Evolutionary conservation across 129 eudicot genomes (phyloP).

Genomic region (Daucus carota): DNA sequence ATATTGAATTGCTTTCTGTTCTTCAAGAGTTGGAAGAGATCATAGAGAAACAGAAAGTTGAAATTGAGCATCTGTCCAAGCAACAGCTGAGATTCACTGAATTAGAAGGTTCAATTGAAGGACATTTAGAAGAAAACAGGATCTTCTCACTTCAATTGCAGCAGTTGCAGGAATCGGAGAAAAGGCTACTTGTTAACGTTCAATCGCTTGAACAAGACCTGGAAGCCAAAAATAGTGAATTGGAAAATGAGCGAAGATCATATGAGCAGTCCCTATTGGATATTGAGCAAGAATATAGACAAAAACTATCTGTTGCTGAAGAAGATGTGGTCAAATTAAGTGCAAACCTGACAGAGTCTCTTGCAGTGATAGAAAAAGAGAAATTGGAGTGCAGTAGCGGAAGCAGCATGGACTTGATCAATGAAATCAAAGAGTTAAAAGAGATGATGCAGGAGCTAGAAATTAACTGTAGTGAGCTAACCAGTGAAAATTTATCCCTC

Average conservation of each 20-base stretch:
- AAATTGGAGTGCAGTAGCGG: not conserved
- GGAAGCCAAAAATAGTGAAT: constrained; percentile 37
- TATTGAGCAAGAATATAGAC: constrained; percentile 45
- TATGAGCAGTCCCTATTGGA: constrained; percentile 24
- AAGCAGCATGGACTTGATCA: constrained; percentile 28
- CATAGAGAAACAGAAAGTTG: constrained; percentile 56
- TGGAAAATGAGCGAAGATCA: constrained; percentile 34
- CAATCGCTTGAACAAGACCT: constrained; percentile 59
- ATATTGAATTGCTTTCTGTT: constrained; percentile 62
- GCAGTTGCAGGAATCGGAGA: constrained; percentile 65
- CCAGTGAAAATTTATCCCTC: constrained; percentile 60
- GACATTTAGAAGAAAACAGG: constrained; percentile 39
- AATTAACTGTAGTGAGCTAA: constrained; percentile 58
- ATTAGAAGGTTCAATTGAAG: constrained; percentile 31
- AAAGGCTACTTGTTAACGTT: constrained; percentile 35
- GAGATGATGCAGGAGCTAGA: constrained; percentile 51
- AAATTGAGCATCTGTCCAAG: constrained; percentile 50
- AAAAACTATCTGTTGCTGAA: constrained; percentile 40
- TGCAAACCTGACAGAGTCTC: constrained; percentile 28
- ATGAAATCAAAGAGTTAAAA: constrained; percentile 38
- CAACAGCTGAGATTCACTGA: constrained; percentile 27
- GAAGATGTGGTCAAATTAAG: constrained; percentile 52
- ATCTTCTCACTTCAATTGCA: constrained; percentile 36
- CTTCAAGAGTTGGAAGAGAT: constrained; percentile 72
- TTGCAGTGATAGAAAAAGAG: not conserved